Conservation (phyloP, 306 rosid species). For the Quercus berberidifolia region DNA sequence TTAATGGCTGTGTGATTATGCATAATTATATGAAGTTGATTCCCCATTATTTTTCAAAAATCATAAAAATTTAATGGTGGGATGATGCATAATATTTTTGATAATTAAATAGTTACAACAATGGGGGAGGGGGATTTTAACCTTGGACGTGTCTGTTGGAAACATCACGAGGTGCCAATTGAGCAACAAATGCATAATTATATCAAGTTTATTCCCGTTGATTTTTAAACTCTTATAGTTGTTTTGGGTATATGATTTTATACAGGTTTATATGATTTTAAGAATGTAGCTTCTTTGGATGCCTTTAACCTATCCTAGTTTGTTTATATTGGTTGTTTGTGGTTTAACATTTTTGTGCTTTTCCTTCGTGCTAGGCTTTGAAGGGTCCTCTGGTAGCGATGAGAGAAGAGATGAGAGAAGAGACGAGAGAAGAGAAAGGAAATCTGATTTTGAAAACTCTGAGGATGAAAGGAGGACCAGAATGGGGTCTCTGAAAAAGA, state of each 20-base stretch:
- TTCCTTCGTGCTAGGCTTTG: slow-evolving; percentile 60
- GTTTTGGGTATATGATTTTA: neutral
- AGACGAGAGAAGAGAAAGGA: slow-evolving; percentile 84
- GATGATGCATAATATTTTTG: no score
- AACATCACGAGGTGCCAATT: no score
- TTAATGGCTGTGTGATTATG: neutral
- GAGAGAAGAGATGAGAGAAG: slow-evolving; percentile 62
- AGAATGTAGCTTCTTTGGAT: neutral
- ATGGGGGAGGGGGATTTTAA: no score
- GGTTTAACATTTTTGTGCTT: slow-evolving; percentile 3
- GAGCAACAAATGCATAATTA: neutral
- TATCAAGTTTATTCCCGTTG: neutral
- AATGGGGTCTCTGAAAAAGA: slow-evolving; percentile 90
- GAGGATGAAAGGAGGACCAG: slow-evolving; percentile 92
- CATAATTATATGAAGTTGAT: neutral
- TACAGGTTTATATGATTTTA: no score
- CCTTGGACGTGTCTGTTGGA: no score
- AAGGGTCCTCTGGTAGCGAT: slow-evolving; percentile 91
- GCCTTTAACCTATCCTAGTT: neutral
- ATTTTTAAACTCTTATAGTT: neutral
- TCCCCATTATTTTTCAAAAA: no score
- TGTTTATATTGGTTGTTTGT: neutral
- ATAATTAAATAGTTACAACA: no score
- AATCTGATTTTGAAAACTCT: slow-evolving; percentile 89
- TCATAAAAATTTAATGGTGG: no score